phyloP scores from a whole-genome alignment of 2,329 filamentous ascomycete species.

The Aspergillus felis region DNA sequence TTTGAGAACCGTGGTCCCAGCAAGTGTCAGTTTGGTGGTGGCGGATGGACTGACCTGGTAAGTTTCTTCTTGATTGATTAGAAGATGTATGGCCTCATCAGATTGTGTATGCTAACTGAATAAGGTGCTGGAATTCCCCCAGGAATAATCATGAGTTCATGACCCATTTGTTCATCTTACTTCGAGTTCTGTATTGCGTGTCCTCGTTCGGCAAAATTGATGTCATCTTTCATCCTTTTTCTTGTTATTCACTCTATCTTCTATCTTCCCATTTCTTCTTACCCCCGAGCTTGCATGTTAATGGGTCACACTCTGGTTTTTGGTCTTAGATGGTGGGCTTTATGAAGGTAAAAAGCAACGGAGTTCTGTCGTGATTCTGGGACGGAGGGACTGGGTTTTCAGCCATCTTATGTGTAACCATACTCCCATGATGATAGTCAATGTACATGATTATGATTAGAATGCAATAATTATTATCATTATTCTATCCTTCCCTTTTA shows the following conservation, averaged over 20 bases:
- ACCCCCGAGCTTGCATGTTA: constrained; percentile 11
- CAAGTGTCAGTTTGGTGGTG: constrained; percentile 68
- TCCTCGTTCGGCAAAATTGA: constrained; percentile 3
- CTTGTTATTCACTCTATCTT: constrained; percentile 3
- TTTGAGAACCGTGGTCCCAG: constrained; percentile 69
- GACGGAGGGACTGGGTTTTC: constrained; percentile 14
- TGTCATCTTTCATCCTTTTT: neutral
- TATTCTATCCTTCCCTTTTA: neutral
- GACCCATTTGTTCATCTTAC: neutral
- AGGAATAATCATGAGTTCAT: constrained; percentile 13
- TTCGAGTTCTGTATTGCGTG: constrained; percentile 5
- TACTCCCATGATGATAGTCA: constrained; percentile 19
- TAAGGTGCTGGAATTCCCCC: constrained; percentile 28
- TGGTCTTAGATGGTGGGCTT: constrained; percentile 15
- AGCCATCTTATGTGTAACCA: constrained; percentile 20
- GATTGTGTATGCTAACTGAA: constrained; percentile 5
- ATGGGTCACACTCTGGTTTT: constrained; percentile 13
- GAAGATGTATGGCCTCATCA: neutral
- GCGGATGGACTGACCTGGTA: constrained; percentile 81
- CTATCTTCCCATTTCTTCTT: constrained; percentile 2
- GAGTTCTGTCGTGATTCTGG: constrained; percentile 28
- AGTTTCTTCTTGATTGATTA: constrained; percentile 19
- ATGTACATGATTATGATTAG: constrained; percentile 17
- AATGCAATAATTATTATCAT: neutral
- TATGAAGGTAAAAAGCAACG: constrained; percentile 31